Percentiles rank a stretch among this genome's conserved stretches.
These are phyloP conservation scores for Aspergillus biplanus DNA, from an alignment of 495 filamentous ascomycete species.

Conservation along the genomic window DNA sequence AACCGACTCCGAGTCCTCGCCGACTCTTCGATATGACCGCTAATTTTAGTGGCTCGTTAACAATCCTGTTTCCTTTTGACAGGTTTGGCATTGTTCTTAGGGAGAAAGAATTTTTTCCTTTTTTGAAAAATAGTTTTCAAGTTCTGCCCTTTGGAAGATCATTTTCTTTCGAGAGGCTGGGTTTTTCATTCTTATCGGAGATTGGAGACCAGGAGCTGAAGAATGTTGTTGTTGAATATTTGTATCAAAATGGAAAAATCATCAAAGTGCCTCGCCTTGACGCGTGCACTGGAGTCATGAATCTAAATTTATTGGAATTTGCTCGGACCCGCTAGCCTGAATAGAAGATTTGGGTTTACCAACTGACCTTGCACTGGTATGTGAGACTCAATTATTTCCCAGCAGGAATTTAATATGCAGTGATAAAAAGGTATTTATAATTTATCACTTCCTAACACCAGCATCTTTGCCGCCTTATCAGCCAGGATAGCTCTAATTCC, in stretches of 20 bases:
- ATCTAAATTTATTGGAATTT: slow-evolving; percentile 26
- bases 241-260: slow-evolving; percentile 1
- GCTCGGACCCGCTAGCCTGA: slow-evolving; percentile 21
- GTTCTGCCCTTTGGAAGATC: neutral
- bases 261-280: neutral
- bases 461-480: too few species aligned
- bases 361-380: slow-evolving; percentile 20
- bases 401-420: slow-evolving; percentile 10
- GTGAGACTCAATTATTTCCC: neutral
- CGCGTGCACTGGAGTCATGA: slow-evolving; percentile 14
- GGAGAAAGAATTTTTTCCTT: neutral
- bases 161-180: too few species aligned
- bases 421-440: too few species aligned
- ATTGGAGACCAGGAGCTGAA: neutral
- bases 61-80: neutral
- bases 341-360: neutral
- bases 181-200: neutral
- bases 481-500: too few species aligned
- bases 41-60: too few species aligned
- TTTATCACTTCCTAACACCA: too few species aligned
- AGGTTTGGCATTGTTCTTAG: neutral
- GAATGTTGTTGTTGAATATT: slow-evolving; percentile 1
- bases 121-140: neutral
- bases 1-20: too few species aligned
- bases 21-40: too few species aligned